These are phyloP conservation scores for Tuber indicum DNA, from an alignment of 495 filamentous ascomycete species.

Conservation along the genomic window DNA sequence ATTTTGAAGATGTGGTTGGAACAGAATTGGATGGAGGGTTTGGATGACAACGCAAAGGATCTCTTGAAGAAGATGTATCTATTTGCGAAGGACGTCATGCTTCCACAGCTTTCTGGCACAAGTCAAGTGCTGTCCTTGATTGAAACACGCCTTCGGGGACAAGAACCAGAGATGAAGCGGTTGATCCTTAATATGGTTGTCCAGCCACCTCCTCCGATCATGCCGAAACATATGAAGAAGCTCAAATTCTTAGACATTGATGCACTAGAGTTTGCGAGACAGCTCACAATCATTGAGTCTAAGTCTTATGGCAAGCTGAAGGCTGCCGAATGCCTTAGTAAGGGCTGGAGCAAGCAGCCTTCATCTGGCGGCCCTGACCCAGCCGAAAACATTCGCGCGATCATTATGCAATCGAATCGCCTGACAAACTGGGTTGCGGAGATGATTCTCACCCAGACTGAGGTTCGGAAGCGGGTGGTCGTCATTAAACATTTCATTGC, in stretches of 20 bases:
- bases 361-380: conserved; percentile 75
- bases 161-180: conserved; percentile 78
- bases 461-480: conserved; percentile 89
- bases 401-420: conserved; percentile 96
- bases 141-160: conserved; percentile 77
- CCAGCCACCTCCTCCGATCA: conserved; percentile 75
- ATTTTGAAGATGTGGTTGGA: conserved; percentile 98
- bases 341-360: conserved; percentile 96
- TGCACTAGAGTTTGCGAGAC: conserved; percentile 86
- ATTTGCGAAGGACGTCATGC: conserved; percentile 88
- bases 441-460: conserved; percentile 90
- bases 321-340: conserved; percentile 90
- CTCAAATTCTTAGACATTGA: conserved; percentile 98
- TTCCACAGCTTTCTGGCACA: conserved; percentile 83
- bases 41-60: conserved; percentile 71
- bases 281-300: conserved; percentile 94
- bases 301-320: conserved; percentile 91
- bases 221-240: conserved; percentile 99
- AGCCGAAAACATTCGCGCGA: conserved; percentile 85
- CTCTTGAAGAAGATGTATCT: conserved; percentile 80
- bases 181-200: conserved; percentile 76
- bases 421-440: conserved; percentile 99
- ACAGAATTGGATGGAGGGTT: conserved; percentile 95
- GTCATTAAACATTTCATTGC: conserved; percentile 98
- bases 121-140: conserved; percentile 71